Evolutionary conservation across 352 stramenopile genomes (phyloP), one percentile per base, ranked within the genome.

Genomic region (Phytophthora constricta): DNA sequence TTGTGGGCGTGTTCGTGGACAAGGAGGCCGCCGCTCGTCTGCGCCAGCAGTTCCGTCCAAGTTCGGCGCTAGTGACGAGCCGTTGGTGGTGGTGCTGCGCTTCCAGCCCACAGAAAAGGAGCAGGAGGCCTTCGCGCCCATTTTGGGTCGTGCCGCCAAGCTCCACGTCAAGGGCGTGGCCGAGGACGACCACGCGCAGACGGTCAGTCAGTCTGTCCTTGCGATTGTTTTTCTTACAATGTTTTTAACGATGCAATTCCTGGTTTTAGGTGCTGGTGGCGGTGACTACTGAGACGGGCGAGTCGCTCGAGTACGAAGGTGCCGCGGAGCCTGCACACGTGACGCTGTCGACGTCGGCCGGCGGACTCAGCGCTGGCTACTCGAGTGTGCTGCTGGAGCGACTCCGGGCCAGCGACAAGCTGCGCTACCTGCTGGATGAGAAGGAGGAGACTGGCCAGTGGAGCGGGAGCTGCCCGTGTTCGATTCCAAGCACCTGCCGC

Each of bases 341-440:
- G 45, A 86, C 77, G 42, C 65, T 93, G 58, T 84, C 83, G 37
- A 82, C 80, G 46, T 62, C 80, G 22, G 62, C 73, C 22, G 78
- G 77, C 19, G 82, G 73, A 27, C 47, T 78, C 16, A 86, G 87
- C 57, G 72, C 66, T 25, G 84, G 78, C n/a, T 82, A 85, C 69
- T 76, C 85, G 37, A 90, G 82, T 51, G 84, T 95, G 48, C 68
- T 95, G 47, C 75, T 95, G 39, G 87, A 95, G 69, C 84, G 87
- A 20, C 76, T 95, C 5, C 80, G 82, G 17, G 82, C 78, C 23
- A 84, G 74, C 45, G 84, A 87, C 51, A 81, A 87, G 73, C 72
- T 92, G 23, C 56, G 68, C 19, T 81, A 78, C 22, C 31, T 92
- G 45, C 65, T 91, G 34, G 77, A 88, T 5, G 68, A 79, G 17